Base-by-base conservation (phyloP, 257 asterid genomes). In the Solanum ossicruentum region DNA sequence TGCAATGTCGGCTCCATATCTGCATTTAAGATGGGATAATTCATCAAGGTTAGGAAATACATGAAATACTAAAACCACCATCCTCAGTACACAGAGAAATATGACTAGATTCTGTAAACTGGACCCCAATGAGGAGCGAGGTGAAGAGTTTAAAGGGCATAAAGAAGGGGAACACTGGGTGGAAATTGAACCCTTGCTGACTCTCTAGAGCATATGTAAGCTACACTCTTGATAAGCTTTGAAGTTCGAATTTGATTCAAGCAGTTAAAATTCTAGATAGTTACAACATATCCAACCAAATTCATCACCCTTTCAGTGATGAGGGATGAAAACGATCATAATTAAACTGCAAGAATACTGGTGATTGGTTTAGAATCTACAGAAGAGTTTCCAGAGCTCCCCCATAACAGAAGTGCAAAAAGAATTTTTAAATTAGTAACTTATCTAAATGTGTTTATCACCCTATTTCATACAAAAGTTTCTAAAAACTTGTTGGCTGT, bases 1-100 rank as follows among this genome's bases (percentile, higher is more conserved):
- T 81, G 98, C 97, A 87, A 97, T 88, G 88, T 97, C 99, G 36
- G 98, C 98, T 87, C 99, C 99, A 89, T 95, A 95, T 90, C 99
- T 97, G 88, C 89, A 90, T 83, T 81, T 84, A 86, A 69, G 85
- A 85, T 83, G 79, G 83, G 72, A 85, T 51, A n/a, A 86, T 87
- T 80, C 65, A 88, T 84, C 88, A 89, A 77, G 81, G 55, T 57
- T 23, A 75, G 36, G 11, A 47, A 60, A n/a, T 84, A 10, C 83
- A 10, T 57, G 82, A 28, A 84, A 56, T 26, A 21, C 80, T 57
- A 83, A 67, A 52, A 15, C 55, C 36, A 84, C 82, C 58, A 49
- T 52, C 69, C 47, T 81, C 86, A 36, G 16, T 39, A 32, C 69
- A 67, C 52, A 23, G 4, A 17, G 52, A 83, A 36, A 36, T 51